Evolutionary conservation across 2,329 filamentous ascomycete genomes (phyloP).

Genomic region (Hypoxylon sp.): DNA sequence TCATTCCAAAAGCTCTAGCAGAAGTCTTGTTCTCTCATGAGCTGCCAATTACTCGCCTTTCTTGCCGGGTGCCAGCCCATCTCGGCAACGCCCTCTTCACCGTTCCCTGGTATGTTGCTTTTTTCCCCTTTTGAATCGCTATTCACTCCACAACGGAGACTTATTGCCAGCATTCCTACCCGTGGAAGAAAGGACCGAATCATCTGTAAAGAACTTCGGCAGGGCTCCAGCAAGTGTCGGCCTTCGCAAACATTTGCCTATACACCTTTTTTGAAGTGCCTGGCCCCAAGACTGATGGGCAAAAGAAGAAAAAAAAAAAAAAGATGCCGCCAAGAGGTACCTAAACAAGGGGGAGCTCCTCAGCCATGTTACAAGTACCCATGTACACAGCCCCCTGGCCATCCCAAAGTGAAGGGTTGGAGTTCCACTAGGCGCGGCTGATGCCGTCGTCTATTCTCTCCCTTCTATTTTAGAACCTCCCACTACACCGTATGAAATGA

Average conservation of each 20-base stretch:
- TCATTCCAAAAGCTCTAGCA: slow-evolving; percentile 36
- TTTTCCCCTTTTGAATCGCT: slow-evolving; percentile 9
- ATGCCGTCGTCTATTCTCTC: slow-evolving; percentile 42
- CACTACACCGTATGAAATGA: slow-evolving; percentile 45
- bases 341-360: slow-evolving; percentile 18
- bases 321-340: slow-evolving; percentile 26
- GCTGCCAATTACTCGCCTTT: slow-evolving; percentile 24
- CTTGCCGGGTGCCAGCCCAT: slow-evolving; percentile 27
- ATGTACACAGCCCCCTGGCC: slow-evolving; percentile 30
- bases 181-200: slow-evolving; percentile 38
- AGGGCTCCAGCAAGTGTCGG: slow-evolving; percentile 11
- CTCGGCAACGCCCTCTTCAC: slow-evolving; percentile 16
- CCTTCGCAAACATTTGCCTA: slow-evolving; percentile 15
- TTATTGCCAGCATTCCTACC: slow-evolving; percentile 36
- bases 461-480: slow-evolving; percentile 44
- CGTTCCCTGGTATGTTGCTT: slow-evolving; percentile 35
- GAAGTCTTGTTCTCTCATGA: slow-evolving; percentile 25
- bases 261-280: slow-evolving; percentile 6
- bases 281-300: slow-evolving; percentile 13
- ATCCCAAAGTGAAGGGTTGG: slow-evolving; percentile 38
- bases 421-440: slow-evolving; percentile 47
- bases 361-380: slow-evolving; percentile 25
- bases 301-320: slow-evolving; percentile 17
- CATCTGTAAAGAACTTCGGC: slow-evolving; percentile 1
- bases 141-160: slow-evolving; percentile 15